Evolutionary conservation across 768 basidiomycete species (phyloP).

Genomic region (Russula dissimulans): DNA sequence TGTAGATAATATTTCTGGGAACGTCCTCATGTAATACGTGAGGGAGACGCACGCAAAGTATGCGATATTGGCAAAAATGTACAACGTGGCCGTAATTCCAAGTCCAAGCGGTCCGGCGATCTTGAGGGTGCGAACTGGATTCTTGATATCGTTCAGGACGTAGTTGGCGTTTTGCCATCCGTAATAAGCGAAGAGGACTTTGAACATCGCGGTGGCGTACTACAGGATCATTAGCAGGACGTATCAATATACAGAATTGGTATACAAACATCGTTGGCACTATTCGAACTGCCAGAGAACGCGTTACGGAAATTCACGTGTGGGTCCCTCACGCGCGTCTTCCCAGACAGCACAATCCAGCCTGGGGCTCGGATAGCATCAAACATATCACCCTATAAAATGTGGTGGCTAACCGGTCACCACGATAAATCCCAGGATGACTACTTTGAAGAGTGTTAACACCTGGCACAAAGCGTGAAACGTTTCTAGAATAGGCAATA

Average conservation of each 20-base stretch:
- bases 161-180: conserved; percentile 54
- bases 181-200: conserved; percentile 39
- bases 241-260: neutral
- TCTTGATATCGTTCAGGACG: conserved; percentile 50
- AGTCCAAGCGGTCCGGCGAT: conserved; percentile 53
- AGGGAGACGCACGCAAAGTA: conserved; percentile 40
- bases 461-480: conserved; percentile 25
- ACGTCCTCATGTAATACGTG: neutral
- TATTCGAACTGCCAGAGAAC: conserved; percentile 47
- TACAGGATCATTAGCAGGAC: conserved; percentile 17
- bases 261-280: conserved; percentile 36
- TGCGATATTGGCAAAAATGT: conserved; percentile 48
- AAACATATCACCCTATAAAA: neutral
- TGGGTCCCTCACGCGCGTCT: conserved; percentile 47
- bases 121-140: conserved; percentile 52
- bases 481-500: neutral
- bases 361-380: conserved; percentile 25
- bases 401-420: conserved; percentile 31
- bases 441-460: conserved; percentile 45
- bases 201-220: conserved; percentile 56
- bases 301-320: conserved; percentile 47
- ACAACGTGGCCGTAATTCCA: conserved; percentile 42
- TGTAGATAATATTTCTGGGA: neutral
- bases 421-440: conserved; percentile 45
- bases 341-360: conserved; percentile 51